Evolutionary conservation across 2,329 filamentous ascomycete genomes (phyloP), one percentile per base, ranked within the genome.

Genomic region (Grosmannia clavigera): DNA sequence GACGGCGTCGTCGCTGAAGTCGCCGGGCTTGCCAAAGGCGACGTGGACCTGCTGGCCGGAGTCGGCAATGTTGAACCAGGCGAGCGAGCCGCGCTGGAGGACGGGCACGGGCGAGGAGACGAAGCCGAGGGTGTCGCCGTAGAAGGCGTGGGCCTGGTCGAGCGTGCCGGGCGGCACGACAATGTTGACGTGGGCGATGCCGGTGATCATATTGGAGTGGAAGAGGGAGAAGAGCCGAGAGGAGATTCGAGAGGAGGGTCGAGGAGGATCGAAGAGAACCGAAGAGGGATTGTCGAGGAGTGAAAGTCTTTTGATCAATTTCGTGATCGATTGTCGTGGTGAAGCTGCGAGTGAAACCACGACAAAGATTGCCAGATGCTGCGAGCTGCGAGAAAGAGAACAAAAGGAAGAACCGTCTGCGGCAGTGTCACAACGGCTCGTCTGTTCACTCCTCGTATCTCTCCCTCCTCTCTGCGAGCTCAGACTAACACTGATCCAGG

Each of bases 21-120:
- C 68, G 7, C 60, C 59, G 9, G 67, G 66, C 1, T 71, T 66
- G 0, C 78, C 79, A 59, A 75, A 72, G 0, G 78, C 77, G 57
- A 84, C 69, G 66, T 84, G 81, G 16, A 85, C 73, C 70, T 84
- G 80, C 66, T 84, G 81, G 1, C 76, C 75, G 7, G 69, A 69
- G 3, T 74, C 73, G 16, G 74, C 79, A 60, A 85, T 79, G 66
- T 85, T 79, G 71, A 85, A 83, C 82, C 83, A 86, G 10, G 78
- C 75, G 1, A 85, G 70, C 1, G 70, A 75, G 16, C 73, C 76
- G 58, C 71, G 73, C 65, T 84, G 81, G 1, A 77, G 67, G 3
- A 70, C 69, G 0, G 83, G 83, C 0, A 85, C 82, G 1, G 78
- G 68, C 4, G 77, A 73, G 2, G 77, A 69, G 5, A 70, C 76